phyloP scores from a whole-genome alignment of 2,329 filamentous ascomycete species.

The Purpureocillium lavendulum region DNA sequence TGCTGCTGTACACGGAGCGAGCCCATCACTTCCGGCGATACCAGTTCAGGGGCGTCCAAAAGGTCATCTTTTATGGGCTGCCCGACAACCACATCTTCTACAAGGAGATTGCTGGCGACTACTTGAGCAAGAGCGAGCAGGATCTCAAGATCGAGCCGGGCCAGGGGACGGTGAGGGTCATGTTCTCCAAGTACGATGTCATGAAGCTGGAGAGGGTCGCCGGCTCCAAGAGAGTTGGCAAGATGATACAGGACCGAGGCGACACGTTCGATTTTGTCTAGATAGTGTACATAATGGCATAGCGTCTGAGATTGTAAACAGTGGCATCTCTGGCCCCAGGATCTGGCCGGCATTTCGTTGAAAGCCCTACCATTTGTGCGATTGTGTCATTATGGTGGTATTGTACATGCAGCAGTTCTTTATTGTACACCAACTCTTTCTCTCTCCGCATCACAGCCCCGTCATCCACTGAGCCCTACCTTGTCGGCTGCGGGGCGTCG shows the following conservation, averaged over 20 bases:
- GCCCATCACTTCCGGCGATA: slow-evolving; percentile 97
- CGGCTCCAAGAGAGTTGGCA: slow-evolving; percentile 69
- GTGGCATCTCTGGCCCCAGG: no score
- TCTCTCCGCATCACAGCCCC: no score
- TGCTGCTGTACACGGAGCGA: slow-evolving; percentile 86
- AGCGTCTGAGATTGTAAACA: background rate
- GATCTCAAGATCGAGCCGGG: slow-evolving; percentile 46
- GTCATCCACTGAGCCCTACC: slow-evolving; percentile 1
- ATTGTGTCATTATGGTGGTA: slow-evolving; percentile 2
- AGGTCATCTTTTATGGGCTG: slow-evolving; percentile 81
- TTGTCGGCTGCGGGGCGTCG: slow-evolving; percentile 1
- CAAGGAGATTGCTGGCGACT: slow-evolving; percentile 64
- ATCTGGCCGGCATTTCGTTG: no score
- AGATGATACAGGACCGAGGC: slow-evolving; percentile 74
- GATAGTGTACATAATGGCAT: slow-evolving; percentile 7
- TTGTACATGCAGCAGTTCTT: background rate
- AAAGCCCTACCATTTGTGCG: no score
- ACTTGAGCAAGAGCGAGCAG: slow-evolving; percentile 51
- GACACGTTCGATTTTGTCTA: slow-evolving; percentile 96
- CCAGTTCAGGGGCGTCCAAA: slow-evolving; percentile 68
- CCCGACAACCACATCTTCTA: slow-evolving; percentile 86
- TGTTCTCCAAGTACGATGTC: slow-evolving; percentile 86
- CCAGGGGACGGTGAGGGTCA: slow-evolving; percentile 48
- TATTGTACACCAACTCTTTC: slow-evolving; percentile 7
- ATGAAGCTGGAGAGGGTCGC: slow-evolving; percentile 84